Conservation (phyloP, 495 filamentous ascomycete genomes). For the Aspergillus diversus region DNA sequence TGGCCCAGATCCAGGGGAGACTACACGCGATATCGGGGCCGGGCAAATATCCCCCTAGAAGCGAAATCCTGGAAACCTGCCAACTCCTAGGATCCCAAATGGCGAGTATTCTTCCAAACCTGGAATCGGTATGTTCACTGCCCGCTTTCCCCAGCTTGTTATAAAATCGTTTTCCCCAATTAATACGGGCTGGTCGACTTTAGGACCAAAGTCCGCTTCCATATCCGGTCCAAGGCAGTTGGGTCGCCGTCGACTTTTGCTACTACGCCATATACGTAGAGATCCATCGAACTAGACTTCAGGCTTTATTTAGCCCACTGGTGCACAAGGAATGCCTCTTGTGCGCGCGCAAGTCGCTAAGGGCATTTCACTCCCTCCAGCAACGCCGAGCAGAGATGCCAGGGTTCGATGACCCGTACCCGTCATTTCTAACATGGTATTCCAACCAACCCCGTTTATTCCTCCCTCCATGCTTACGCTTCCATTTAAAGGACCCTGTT, state of each 20-base stretch:
- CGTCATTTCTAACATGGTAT: constrained; percentile 36
- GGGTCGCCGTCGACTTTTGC: constrained; percentile 33
- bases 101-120: constrained; percentile 24
- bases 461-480: not conserved
- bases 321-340: constrained; percentile 33
- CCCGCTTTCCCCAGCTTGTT: not conserved
- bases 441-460: not conserved
- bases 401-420: constrained; percentile 33
- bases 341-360: constrained; percentile 29
- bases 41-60: not conserved
- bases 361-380: constrained; percentile 32
- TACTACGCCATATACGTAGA: constrained; percentile 38
- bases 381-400: constrained; percentile 23
- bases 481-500: constrained; percentile 29
- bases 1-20: constrained; percentile 32
- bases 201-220: constrained; percentile 24
- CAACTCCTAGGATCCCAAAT: constrained; percentile 26
- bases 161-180: too few species aligned
- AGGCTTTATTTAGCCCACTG: constrained; percentile 25
- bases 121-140: constrained; percentile 25
- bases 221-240: constrained; percentile 23
- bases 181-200: not conserved
- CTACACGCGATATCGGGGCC: constrained; percentile 13
- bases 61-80: constrained; percentile 9
- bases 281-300: constrained; percentile 33